Base-by-base conservation (phyloP, 371 early-diverging fungal genomes). In the Apophysomyces ossiformis region DNA sequence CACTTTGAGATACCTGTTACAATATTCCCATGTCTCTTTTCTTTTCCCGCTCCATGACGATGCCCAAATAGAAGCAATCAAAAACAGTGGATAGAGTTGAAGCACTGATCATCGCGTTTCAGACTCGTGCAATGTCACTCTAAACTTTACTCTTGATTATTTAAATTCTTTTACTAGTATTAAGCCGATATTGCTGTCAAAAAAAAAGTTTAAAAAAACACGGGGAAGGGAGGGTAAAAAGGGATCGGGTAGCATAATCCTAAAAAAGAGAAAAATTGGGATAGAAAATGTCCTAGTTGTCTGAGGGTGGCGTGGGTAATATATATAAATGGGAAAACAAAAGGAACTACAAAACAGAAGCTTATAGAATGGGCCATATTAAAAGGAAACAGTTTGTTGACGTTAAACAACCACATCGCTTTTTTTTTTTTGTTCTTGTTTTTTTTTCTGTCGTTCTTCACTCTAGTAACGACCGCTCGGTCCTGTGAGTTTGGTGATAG, bases 401-500 rank as follows among this genome's bases (percentile, higher is more conserved):
- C 54, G 21, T 50, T 50, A 50, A 50, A 50, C 54, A 50, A 21
- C 21, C 32, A 11, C 54, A 32, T 50, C 54, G 21, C 12, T 4
- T 2, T 26, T 26, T 26, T 26, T 26, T 26, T 26, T 26, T 26
- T 26, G 32, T 26, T 26, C 32, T 26, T 26, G 32, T 2, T 26
- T 26, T 26, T 26, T 26, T 26, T 26, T 26, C 32, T 26, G 32
- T 26, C 32, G 32, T 26, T 26, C 32, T 26, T 26, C 32, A 16
- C 54, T 50, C 54, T 62, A 65, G 57, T 64, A 64, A 11, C 63
- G 70, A 54, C 63, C 63, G 57, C 44, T 39, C 11, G 69, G 57
- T 38, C 64, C 64, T 21, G 70, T 68, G 58, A 71, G 64, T 56
- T 63, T 67, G 39, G 72, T 60, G 38, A 71, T 43, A 13, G 83